phyloP scores from a whole-genome alignment of 23 red algal genomes.

The Gracilaria domingensis region DNA sequence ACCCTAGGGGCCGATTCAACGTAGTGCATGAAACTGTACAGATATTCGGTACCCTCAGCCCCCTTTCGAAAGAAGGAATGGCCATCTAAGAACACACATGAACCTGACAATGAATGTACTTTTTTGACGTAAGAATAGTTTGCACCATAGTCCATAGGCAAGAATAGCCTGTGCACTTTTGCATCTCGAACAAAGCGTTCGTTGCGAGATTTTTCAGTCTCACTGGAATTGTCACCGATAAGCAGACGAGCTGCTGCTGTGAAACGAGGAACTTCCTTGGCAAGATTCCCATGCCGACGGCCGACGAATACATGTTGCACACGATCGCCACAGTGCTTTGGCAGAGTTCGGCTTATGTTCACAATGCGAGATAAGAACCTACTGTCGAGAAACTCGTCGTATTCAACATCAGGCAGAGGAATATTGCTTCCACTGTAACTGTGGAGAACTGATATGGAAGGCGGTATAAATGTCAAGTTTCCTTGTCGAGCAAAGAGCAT shows the following conservation, averaged over 20 bases:
- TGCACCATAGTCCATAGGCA: constrained; percentile 17
- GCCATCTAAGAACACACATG: constrained; percentile 58
- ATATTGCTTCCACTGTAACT: not conserved
- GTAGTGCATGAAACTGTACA: constrained; percentile 71
- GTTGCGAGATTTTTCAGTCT: not conserved
- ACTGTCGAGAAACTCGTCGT: constrained; percentile 23
- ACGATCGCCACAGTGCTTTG: constrained; percentile 6
- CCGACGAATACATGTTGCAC: constrained; percentile 34
- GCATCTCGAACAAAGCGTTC: not conserved
- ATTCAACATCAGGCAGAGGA: not conserved
- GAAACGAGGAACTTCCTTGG: not conserved
- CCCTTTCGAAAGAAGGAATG: constrained; percentile 38
- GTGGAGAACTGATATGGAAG: not conserved
- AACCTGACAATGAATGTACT: constrained; percentile 19
- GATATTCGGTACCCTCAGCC: constrained; percentile 14
- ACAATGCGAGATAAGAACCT: constrained; percentile 4
- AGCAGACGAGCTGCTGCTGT: constrained; percentile 16
- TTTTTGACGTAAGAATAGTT: constrained; percentile 29
- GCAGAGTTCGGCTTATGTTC: constrained; percentile 24
- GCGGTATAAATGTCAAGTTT: constrained; percentile 16
- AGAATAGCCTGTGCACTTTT: constrained; percentile 18
- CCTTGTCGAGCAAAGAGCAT: constrained; percentile 48
- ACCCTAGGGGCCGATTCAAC: constrained; percentile 30
- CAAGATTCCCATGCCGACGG: constrained; percentile 12
- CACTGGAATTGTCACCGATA: not conserved